Conservation (phyloP, 371 early-diverging fungal species). For the Zancudomyces culisetae region DNA sequence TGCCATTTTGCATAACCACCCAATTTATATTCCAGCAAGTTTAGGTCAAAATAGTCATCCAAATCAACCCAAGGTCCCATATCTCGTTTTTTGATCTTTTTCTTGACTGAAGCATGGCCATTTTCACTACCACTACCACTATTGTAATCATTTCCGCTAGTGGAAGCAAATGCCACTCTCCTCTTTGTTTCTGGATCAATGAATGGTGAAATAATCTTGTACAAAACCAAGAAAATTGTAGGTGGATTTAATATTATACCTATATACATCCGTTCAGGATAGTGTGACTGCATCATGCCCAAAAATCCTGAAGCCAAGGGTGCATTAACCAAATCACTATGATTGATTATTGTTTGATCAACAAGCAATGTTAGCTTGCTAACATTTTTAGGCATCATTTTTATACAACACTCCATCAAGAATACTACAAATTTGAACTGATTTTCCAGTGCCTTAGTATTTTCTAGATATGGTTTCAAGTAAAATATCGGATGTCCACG, state of each 20-base stretch:
- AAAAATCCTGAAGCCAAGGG: constrained; percentile 56
- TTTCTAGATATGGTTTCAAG: constrained; percentile 54
- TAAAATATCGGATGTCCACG: constrained; percentile 48
- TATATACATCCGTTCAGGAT: constrained; percentile 58
- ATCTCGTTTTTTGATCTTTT: too few relatives aligned
- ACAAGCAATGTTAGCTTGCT: constrained; percentile 53
- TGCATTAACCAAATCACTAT: constrained; percentile 46
- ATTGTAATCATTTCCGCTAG: constrained; percentile 2
- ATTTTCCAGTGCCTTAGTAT: constrained; percentile 52
- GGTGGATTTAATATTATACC: constrained; percentile 51
- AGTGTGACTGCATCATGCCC: constrained; percentile 58
- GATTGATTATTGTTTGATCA: constrained; percentile 52
- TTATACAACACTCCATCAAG: constrained; percentile 52
- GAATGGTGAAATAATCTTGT: constrained; percentile 62
- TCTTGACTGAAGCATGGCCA: too few relatives aligned
- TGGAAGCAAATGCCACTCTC: constrained; percentile 67
- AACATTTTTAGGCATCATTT: constrained; percentile 54
- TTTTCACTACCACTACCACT: constrained; percentile 5
- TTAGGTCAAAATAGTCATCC: constrained; percentile 14
- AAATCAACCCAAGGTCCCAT: constrained; percentile 24
- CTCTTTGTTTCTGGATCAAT: constrained; percentile 76
- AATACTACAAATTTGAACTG: constrained; percentile 63
- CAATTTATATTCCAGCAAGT: constrained; percentile 18
- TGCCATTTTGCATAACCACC: constrained; percentile 26
- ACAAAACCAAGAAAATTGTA: constrained; percentile 69